Percentiles rank a stretch among this genome's conserved stretches.
Conservation (phyloP, 2,329 filamentous ascomycete species). For the Kalaharituber pfeilii region DNA sequence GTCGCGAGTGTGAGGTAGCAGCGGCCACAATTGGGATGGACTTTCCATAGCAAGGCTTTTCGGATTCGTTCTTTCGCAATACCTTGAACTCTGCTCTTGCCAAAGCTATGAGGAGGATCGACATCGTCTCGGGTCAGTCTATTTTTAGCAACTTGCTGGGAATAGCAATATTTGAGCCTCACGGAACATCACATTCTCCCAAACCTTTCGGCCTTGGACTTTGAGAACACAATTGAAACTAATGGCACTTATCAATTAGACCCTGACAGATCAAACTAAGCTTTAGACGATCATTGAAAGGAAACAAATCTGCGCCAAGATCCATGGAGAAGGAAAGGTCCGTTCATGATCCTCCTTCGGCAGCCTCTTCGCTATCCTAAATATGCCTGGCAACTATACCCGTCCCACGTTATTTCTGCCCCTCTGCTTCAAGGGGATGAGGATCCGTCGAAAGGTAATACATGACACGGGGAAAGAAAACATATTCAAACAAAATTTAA, state of each 20-base stretch:
- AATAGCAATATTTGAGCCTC: conserved; percentile 1
- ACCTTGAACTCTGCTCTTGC: background rate
- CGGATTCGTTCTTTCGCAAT: background rate
- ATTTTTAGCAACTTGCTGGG: background rate
- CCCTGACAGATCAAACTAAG: background rate
- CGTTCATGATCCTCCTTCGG: background rate
- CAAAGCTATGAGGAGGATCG: background rate
- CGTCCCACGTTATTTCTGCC: background rate
- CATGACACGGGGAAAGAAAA: conserved; percentile 5
- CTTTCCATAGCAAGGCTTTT: background rate
- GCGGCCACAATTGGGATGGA: background rate
- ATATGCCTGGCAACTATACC: background rate
- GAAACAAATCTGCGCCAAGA: background rate
- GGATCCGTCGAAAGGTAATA: conserved; percentile 9
- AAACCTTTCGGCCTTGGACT: background rate
- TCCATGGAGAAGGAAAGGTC: background rate
- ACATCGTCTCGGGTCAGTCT: background rate
- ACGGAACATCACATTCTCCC: background rate
- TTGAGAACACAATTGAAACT: background rate
- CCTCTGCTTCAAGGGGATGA: background rate
- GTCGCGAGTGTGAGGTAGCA: background rate
- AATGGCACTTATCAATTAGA: background rate
- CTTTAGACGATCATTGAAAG: background rate
- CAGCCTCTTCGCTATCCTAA: background rate
- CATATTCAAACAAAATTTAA: conserved; percentile 17